phyloP scores from a whole-genome alignment of 2,329 filamentous ascomycete genomes.

The Lachnellula suecica region DNA sequence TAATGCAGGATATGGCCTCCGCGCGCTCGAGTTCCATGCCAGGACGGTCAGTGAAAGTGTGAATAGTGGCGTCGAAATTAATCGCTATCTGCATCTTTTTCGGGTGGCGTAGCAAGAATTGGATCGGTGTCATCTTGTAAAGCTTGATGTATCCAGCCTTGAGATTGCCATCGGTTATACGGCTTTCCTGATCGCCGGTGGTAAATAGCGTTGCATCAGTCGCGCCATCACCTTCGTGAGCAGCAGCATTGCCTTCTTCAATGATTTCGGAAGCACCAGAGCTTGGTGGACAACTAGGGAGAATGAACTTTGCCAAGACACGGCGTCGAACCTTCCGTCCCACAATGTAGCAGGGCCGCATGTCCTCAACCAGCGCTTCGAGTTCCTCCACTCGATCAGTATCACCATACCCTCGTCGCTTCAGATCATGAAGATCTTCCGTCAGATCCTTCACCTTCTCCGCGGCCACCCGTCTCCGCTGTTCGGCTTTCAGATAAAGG shows the following conservation, averaged over 20 bases:
- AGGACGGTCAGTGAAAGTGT: background rate
- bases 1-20: background rate
- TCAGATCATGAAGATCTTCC: background rate
- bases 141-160: background rate
- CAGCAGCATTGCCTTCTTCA: constrained; percentile 3
- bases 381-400: constrained; percentile 4
- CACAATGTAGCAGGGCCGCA: constrained; percentile 1
- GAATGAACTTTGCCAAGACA: too few species aligned
- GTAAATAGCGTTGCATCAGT: constrained; percentile 2
- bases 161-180: background rate
- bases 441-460: too few species aligned
- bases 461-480: background rate
- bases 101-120: background rate
- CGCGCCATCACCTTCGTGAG: constrained; percentile 2
- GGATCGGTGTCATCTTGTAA: background rate
- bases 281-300: too few species aligned
- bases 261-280: background rate
- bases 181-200: background rate
- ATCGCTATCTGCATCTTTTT: background rate
- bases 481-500: background rate
- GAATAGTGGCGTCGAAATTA: background rate
- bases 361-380: background rate
- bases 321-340: constrained; percentile 3
- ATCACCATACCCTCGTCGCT: too few species aligned
- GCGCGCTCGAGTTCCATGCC: background rate